A percentile compares a stretch with the other conserved stretches of the same genome.
Conservation (phyloP, 2,329 filamentous ascomycete species). For the Escovopsis sp. region DNA sequence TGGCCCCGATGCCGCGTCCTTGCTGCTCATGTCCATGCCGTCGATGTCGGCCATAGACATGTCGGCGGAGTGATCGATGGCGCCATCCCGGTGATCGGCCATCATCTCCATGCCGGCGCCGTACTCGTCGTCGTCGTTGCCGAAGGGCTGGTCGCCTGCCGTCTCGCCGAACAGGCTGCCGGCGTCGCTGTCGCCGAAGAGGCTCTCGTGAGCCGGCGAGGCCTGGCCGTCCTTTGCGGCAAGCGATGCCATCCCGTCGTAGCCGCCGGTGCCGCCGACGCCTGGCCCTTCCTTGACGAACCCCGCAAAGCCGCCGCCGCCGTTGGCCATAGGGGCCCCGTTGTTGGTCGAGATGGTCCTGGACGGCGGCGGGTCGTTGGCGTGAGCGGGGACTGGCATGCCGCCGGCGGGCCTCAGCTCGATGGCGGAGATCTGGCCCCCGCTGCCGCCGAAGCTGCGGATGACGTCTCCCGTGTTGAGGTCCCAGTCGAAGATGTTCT, state of each 20-base stretch:
- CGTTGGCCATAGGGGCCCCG: conserved; percentile 41
- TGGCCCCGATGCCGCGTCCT: conserved; percentile 11
- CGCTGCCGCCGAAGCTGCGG: conserved; percentile 62
- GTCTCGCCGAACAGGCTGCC: conserved; percentile 83
- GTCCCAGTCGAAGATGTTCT: conserved; percentile 88
- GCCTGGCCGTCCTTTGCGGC: conserved; percentile 36
- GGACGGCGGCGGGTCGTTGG: conserved; percentile 42
- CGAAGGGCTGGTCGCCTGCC: conserved; percentile 47
- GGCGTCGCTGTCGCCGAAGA: conserved; percentile 67
- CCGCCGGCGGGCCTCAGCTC: conserved; percentile 70
- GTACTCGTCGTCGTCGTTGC: conserved; percentile 74
- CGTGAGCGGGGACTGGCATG: conserved; percentile 60
- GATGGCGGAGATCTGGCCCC: conserved; percentile 74
- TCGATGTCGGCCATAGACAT: conserved; percentile 26
- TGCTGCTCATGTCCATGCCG: conserved; percentile 13
- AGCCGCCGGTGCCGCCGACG: conserved; percentile 6
- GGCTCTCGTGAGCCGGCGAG: conserved; percentile 60
- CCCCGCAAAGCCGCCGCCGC: conserved; percentile 12
- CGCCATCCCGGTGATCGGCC: conserved; percentile 21
- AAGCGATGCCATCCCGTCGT: conserved; percentile 10
- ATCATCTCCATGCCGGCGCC: conserved; percentile 53
- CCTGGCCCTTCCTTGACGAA: conserved; percentile 1
- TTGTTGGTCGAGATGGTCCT: conserved; percentile 71
- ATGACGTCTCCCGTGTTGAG: conserved; percentile 69
- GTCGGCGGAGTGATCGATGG: conserved; percentile 28